A percentile compares a stretch with the other conserved stretches of the same genome.
These are phyloP conservation scores for Aspergillus avenaceus DNA, from an alignment of 495 filamentous ascomycete species.

Conservation along the genomic window DNA sequence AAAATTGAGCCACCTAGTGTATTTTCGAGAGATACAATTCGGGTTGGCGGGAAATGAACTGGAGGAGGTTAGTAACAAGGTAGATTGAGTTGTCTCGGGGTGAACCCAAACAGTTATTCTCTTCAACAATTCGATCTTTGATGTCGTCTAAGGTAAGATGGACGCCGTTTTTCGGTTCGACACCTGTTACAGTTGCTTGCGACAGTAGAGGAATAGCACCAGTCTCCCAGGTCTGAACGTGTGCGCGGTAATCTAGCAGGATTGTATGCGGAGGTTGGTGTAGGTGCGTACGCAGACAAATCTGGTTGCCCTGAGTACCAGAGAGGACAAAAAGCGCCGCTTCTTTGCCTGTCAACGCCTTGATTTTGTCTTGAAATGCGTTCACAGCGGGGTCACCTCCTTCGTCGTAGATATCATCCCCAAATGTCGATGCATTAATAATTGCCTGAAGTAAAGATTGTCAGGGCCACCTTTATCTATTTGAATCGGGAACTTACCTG, in stretches of 20 bases:
- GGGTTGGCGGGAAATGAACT: constrained; percentile 62
- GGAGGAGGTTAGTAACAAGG: too few relatives aligned
- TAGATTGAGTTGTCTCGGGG: too few relatives aligned
- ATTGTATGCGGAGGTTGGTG: constrained; percentile 67
- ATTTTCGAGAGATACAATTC: constrained; percentile 69
- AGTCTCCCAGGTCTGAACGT: constrained; percentile 66
- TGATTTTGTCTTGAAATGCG: constrained; percentile 58
- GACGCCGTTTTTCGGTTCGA: constrained; percentile 55
- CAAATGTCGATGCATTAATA: constrained; percentile 42
- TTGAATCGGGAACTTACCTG: constrained; percentile 15
- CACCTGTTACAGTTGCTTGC: constrained; percentile 51
- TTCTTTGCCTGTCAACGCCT: constrained; percentile 59
- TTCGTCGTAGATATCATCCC: constrained; percentile 72
- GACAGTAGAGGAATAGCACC: constrained; percentile 59
- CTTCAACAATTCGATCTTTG: constrained; percentile 44
- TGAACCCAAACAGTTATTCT: constrained; percentile 32
- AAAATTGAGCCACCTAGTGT: constrained; percentile 66
- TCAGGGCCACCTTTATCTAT: too few relatives aligned
- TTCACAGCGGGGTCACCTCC: constrained; percentile 58
- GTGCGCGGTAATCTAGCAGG: constrained; percentile 59
- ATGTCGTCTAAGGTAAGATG: constrained; percentile 68
- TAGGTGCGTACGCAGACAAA: constrained; percentile 62
- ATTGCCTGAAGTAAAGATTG: constrained; percentile 37
- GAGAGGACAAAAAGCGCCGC: constrained; percentile 68
- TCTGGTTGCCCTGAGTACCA: constrained; percentile 82